A percentile compares a stretch with the other conserved stretches of the same genome.
phyloP scores from a whole-genome alignment of 1,139 yeast genomes.

The Saccharomycopsis crataegensis region DNA sequence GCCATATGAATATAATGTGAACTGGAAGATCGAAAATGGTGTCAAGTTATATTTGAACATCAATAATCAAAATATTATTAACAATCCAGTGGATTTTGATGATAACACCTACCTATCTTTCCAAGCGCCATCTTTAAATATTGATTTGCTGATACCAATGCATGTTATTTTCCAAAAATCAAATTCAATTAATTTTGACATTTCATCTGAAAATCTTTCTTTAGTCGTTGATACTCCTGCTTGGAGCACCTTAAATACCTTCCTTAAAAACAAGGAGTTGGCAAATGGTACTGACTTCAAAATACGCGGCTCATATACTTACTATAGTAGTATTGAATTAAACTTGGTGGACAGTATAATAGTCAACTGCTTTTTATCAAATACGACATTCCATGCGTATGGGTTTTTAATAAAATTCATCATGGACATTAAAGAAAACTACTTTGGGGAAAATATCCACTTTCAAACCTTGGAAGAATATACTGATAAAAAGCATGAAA shows the following conservation, averaged over 20 bases:
- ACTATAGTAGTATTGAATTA: constrained; percentile 49
- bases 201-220: constrained; percentile 55
- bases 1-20: constrained; percentile 55
- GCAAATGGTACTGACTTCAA: constrained; percentile 62
- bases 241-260: constrained; percentile 82
- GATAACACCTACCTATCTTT: constrained; percentile 74
- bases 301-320: constrained; percentile 61
- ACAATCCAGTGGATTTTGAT: constrained; percentile 76
- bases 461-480: constrained; percentile 85
- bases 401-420: constrained; percentile 76
- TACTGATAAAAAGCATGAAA: constrained; percentile 24
- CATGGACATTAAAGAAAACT: constrained; percentile 75
- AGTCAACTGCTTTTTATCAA: constrained; percentile 56
- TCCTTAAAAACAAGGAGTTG: constrained; percentile 50
- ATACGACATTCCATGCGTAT: constrained; percentile 62
- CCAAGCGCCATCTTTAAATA: constrained; percentile 52
- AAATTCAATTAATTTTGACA: constrained; percentile 45
- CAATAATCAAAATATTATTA: constrained; percentile 80
- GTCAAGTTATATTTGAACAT: constrained; percentile 67
- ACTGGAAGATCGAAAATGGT: constrained; percentile 49
- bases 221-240: constrained; percentile 72
- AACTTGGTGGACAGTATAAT: constrained; percentile 65
- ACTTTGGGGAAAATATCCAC: constrained; percentile 80
- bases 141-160: constrained; percentile 51
- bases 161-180: constrained; percentile 51